Conservation (phyloP, 225 moss, liverwort and hornwort species). For the Sphagnum contortum region DNA sequence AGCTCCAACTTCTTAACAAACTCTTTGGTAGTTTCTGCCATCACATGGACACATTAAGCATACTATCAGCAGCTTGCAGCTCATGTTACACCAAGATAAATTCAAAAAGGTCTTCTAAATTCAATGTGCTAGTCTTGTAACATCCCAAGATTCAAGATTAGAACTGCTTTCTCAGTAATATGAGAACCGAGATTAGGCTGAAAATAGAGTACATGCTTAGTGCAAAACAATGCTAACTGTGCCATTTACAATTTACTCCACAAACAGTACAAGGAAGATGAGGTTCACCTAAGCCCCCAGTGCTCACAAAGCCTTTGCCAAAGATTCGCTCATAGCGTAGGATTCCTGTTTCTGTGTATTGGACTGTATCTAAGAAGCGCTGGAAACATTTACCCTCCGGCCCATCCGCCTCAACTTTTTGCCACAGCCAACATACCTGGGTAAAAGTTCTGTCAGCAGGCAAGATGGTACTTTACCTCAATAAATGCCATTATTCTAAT, state of each 20-base stretch:
- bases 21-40: constrained; percentile 83
- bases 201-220: too few species aligned
- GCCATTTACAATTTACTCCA: too few species aligned
- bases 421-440: constrained; percentile 92
- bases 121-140: too few species aligned
- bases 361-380: constrained; percentile 75
- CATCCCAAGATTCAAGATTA: too few species aligned
- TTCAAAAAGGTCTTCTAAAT: too few species aligned
- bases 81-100: too few species aligned
- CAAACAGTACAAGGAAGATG: too few species aligned
- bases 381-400: constrained; percentile 65
- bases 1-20: constrained; percentile 57
- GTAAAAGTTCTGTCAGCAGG: not conserved
- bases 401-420: constrained; percentile 49
- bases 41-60: not conserved
- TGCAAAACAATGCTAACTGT: too few species aligned
- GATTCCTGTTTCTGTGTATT: constrained; percentile 81
- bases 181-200: too few species aligned
- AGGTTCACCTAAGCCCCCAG: constrained; percentile 71
- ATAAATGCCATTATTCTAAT: too few species aligned
- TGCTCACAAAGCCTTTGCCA: constrained; percentile 86
- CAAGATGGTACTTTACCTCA: too few species aligned
- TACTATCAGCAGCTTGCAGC: not conserved
- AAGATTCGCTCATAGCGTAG: constrained; percentile 96
- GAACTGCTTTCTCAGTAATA: too few species aligned